phyloP scores from a whole-genome alignment of 1,284 basidiomycete species.

The Malassezia restricta region DNA sequence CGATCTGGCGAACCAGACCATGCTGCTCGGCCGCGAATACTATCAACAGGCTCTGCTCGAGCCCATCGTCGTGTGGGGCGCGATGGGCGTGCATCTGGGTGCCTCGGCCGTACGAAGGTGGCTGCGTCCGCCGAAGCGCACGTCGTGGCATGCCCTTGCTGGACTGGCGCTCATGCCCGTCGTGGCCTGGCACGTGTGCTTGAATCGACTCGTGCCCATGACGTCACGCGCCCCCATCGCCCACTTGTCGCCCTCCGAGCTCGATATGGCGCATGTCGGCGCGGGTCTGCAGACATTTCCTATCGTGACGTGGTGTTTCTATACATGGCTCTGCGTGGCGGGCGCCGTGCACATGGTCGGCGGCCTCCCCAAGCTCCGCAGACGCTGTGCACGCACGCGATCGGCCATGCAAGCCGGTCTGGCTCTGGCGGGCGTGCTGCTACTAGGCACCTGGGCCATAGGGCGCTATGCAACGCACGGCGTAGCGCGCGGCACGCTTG shows the following conservation, averaged over 20 bases:
- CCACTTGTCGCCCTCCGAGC: conserved; percentile 26
- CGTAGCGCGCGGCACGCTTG: not conserved
- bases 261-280: conserved; percentile 35
- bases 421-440: not conserved
- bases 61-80: conserved; percentile 25
- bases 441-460: conserved; percentile 7
- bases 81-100: conserved; percentile 20
- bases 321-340: conserved; percentile 1
- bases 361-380: conserved; percentile 3
- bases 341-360: conserved; percentile 6
- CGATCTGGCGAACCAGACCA: conserved; percentile 8
- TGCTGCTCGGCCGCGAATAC: conserved; percentile 34
- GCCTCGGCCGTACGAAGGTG: conserved; percentile 16
- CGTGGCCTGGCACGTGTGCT: conserved; percentile 19
- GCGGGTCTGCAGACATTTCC: conserved; percentile 7
- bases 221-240: conserved; percentile 14
- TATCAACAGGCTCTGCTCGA: conserved; percentile 32
- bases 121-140: conserved; percentile 2
- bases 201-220: conserved; percentile 26
- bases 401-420: not conserved
- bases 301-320: not conserved
- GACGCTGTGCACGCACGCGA: not conserved
- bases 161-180: conserved; percentile 24
- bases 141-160: conserved; percentile 10
- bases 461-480: not conserved